Conservation (phyloP, 2,329 filamentous ascomycete species). For the Calonectria hongkongensis region DNA sequence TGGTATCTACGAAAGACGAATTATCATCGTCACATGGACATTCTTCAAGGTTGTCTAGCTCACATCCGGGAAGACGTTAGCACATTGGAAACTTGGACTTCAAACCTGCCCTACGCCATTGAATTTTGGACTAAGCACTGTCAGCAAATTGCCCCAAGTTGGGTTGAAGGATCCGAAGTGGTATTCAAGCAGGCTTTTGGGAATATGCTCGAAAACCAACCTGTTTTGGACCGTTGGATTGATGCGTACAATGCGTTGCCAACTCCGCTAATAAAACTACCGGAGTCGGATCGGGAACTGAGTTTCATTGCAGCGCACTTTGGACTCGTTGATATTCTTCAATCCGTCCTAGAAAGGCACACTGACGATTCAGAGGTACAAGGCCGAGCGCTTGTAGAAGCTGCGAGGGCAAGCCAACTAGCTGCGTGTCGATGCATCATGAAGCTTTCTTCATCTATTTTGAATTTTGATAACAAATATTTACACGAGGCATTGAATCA, state of each 20-base stretch:
- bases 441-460: neutral
- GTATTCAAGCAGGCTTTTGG: too few species aligned
- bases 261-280: neutral
- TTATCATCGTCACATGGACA: neutral
- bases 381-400: conserved; percentile 27
- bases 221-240: conserved; percentile 17
- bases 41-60: conserved; percentile 1
- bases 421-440: neutral
- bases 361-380: neutral
- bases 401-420: conserved; percentile 12
- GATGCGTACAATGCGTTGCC: conserved; percentile 12
- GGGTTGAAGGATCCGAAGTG: too few species aligned
- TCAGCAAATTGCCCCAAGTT: neutral
- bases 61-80: neutral
- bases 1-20: conserved; percentile 29
- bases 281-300: neutral
- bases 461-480: conserved; percentile 19
- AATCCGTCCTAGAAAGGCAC: neutral
- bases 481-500: conserved; percentile 11
- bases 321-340: conserved; percentile 10
- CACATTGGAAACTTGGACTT: conserved; percentile 1
- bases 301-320: conserved; percentile 32
- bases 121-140: conserved; percentile 30
- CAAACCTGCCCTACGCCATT: conserved; percentile 19
- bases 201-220: neutral